Percentiles rank a stretch among this genome's conserved stretches.
These are phyloP conservation scores for Leptodermis oblonga DNA, from an alignment of 257 asterid genomes.

Conservation along the genomic window DNA sequence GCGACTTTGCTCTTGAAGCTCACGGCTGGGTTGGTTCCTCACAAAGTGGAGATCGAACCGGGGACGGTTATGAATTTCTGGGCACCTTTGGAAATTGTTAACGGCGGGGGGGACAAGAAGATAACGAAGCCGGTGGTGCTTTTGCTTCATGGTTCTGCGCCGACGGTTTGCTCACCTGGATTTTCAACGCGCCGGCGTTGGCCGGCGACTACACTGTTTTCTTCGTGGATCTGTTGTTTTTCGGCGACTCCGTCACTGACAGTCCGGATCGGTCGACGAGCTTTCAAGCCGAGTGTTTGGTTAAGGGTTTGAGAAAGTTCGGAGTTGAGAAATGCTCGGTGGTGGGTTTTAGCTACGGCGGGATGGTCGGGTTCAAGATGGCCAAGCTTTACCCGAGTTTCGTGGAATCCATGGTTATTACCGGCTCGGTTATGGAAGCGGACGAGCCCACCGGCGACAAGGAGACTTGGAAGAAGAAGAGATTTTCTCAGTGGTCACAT, in stretches of 20 bases:
- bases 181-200: conserved; percentile 1
- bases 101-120: not conserved
- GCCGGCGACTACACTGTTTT: not conserved
- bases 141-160: conserved; percentile 5
- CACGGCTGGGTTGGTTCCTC: conserved; percentile 10
- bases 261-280: conserved; percentile 7
- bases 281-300: conserved; percentile 25
- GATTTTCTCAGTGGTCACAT: not conserved
- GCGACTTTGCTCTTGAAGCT: not conserved
- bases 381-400: conserved; percentile 24
- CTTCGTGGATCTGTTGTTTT: conserved; percentile 13
- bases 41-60: conserved; percentile 18
- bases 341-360: conserved; percentile 34
- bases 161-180: not conserved
- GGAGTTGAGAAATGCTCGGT: conserved; percentile 28
- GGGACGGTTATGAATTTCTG: conserved; percentile 25
- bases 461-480: not conserved
- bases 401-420: conserved; percentile 22
- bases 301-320: conserved; percentile 25
- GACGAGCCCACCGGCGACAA: conserved; percentile 9
- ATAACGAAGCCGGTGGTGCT: not conserved
- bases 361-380: conserved; percentile 21
- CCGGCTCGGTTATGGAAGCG: conserved; percentile 16
- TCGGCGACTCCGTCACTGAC: conserved; percentile 4
- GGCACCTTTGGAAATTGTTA: conserved; percentile 9